These are phyloP conservation scores for Trebouxiophyceae sp. DNA, from an alignment of 163 green algal species.

Conservation along the genomic window DNA sequence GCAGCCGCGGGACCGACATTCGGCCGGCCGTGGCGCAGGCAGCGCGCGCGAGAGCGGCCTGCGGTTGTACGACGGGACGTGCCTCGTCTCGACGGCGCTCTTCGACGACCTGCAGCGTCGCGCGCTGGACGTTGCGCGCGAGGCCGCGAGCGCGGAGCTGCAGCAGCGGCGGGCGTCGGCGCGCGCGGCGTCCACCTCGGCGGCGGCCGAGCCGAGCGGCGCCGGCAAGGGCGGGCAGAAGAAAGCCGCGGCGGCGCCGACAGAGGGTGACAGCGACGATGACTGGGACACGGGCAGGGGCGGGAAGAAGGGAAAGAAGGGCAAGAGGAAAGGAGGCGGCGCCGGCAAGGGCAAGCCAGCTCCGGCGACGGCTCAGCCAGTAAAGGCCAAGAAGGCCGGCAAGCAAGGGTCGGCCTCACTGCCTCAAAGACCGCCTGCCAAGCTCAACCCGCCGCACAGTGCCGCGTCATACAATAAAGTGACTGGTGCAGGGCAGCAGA, in stretches of 20 bases:
- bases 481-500: neutral
- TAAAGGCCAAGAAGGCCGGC: conserved; percentile 20
- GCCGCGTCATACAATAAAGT: neutral
- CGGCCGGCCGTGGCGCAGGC: neutral
- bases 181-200: conserved; percentile 1
- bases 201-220: neutral
- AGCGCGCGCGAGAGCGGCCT: neutral
- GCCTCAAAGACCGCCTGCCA: neutral
- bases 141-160: conserved; percentile 32
- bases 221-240: neutral
- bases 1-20: conserved; percentile 44
- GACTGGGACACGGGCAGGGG: conserved; percentile 13
- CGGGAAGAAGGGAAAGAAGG: neutral
- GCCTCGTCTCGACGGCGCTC: conserved; percentile 16
- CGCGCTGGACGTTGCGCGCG: conserved; percentile 26
- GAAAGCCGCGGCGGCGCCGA: conserved; percentile 11
- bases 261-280: conserved; percentile 16
- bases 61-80: neutral
- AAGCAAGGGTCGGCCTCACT: neutral
- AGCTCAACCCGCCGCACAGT: neutral
- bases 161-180: conserved; percentile 20
- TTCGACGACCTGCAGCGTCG: conserved; percentile 27
- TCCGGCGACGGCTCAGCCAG: conserved; percentile 13
- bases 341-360: conserved; percentile 10
- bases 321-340: conserved; percentile 4